Percentiles rank a stretch among this genome's conserved stretches.
phyloP scores from a whole-genome alignment of 2,329 filamentous ascomycete genomes.

The Fusarium sambucinum region DNA sequence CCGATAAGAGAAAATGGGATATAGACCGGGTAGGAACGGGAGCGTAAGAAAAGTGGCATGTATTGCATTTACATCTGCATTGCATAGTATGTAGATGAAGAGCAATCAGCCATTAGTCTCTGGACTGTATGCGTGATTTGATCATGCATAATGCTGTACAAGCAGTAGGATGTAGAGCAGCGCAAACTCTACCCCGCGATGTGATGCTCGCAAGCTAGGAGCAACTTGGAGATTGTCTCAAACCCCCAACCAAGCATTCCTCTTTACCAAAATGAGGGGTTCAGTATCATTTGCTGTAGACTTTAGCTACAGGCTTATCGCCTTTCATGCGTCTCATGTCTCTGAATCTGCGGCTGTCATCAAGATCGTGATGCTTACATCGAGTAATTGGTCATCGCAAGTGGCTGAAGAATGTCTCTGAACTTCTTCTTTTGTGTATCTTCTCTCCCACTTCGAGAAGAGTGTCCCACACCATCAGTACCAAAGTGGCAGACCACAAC shows the following conservation, averaged over 20 bases:
- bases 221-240: slow-evolving; percentile 5
- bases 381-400: background rate
- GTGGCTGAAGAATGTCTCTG: background rate
- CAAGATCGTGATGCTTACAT: background rate
- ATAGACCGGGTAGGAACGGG: slow-evolving; percentile 30
- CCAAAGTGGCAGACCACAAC: slow-evolving; percentile 13
- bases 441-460: slow-evolving; percentile 1
- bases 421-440: background rate
- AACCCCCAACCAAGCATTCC: slow-evolving; percentile 1
- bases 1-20: slow-evolving; percentile 18
- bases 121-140: slow-evolving; percentile 26
- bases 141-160: slow-evolving; percentile 23
- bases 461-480: slow-evolving; percentile 15
- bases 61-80: slow-evolving; percentile 5
- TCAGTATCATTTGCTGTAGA: background rate
- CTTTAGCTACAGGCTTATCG: background rate
- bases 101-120: background rate
- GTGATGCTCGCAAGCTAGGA: slow-evolving; percentile 13
- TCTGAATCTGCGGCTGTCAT: background rate
- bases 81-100: slow-evolving; percentile 7
- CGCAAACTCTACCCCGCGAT: slow-evolving; percentile 9
- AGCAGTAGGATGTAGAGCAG: slow-evolving; percentile 13
- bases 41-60: slow-evolving; percentile 17
- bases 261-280: background rate
- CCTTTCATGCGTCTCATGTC: background rate